Conservation (phyloP, 106 monocot genomes). For the Dendrobium chrysotoxum region DNA sequence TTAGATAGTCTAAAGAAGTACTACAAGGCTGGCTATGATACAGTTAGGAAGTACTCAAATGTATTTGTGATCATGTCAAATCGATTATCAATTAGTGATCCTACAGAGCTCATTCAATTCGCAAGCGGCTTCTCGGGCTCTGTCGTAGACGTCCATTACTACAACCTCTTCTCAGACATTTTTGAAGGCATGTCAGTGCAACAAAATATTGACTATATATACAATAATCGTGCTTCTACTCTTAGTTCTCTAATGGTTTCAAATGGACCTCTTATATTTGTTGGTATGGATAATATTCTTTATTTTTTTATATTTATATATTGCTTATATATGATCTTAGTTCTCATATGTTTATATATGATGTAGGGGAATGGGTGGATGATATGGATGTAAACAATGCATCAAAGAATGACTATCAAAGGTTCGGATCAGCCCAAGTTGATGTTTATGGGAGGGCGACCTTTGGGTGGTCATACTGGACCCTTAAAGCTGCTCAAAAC, state of each 20-base stretch:
- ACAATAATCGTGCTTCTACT: constrained; percentile 33
- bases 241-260: constrained; percentile 21
- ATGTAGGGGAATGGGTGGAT: constrained; percentile 71
- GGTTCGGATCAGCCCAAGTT: constrained; percentile 46
- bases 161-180: constrained; percentile 36
- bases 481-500: constrained; percentile 29
- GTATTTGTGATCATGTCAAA: constrained; percentile 82
- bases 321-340: neutral
- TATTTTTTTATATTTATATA: neutral
- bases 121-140: constrained; percentile 41
- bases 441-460: constrained; percentile 50
- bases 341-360: neutral
- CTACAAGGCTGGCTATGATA: constrained; percentile 54
- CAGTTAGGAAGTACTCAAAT: constrained; percentile 39
- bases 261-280: constrained; percentile 59
- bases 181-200: constrained; percentile 40
- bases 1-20: constrained; percentile 43
- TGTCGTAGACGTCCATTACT: constrained; percentile 83
- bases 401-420: constrained; percentile 42
- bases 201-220: constrained; percentile 63
- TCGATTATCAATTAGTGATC: constrained; percentile 19
- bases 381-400: constrained; percentile 51
- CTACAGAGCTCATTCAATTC: constrained; percentile 50
- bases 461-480: constrained; percentile 90
- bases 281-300: constrained; percentile 30